phyloP scores from a whole-genome alignment of 1,284 basidiomycete genomes.

The Papiliotrema fonsecae region DNA sequence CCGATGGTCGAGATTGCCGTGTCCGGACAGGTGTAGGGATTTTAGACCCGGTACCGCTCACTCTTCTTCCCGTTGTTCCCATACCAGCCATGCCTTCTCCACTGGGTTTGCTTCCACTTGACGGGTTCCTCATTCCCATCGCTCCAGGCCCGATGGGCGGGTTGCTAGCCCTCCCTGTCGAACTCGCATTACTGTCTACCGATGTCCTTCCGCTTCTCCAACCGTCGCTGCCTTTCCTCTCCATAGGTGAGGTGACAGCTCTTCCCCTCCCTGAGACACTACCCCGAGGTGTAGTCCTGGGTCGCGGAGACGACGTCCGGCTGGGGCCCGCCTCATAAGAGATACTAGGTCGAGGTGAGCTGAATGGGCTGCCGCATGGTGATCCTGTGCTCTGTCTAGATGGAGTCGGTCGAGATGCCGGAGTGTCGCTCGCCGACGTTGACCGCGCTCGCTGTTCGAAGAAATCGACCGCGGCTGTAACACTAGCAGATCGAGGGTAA shows the following conservation, averaged over 20 bases:
- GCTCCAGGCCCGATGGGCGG: background rate
- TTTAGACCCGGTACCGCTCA: background rate
- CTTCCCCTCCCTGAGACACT: background rate
- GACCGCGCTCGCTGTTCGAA: background rate
- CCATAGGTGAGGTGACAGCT: background rate
- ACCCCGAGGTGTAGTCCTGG: background rate
- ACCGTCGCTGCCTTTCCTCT: background rate
- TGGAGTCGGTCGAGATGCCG: background rate
- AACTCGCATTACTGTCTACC: background rate
- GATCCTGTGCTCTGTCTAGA: too few relatives aligned
- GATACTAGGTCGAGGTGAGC: background rate
- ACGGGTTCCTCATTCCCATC: too few relatives aligned
- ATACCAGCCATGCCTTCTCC: too few relatives aligned
- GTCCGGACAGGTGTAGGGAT: background rate
- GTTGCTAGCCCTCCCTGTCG: background rate
- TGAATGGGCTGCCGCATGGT: too few relatives aligned
- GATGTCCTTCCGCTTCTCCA: background rate
- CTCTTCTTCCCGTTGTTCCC: background rate
- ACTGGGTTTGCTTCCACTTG: too few relatives aligned
- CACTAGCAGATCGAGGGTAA: background rate
- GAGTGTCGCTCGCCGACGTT: background rate
- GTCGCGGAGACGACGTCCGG: background rate
- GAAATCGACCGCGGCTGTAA: slow-evolving; percentile 2
- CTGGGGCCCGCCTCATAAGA: background rate
- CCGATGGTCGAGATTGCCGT: background rate